These are phyloP conservation scores for Cladophialophora bantiana DNA, from an alignment of 2,329 filamentous ascomycete genomes.

Conservation along the genomic window DNA sequence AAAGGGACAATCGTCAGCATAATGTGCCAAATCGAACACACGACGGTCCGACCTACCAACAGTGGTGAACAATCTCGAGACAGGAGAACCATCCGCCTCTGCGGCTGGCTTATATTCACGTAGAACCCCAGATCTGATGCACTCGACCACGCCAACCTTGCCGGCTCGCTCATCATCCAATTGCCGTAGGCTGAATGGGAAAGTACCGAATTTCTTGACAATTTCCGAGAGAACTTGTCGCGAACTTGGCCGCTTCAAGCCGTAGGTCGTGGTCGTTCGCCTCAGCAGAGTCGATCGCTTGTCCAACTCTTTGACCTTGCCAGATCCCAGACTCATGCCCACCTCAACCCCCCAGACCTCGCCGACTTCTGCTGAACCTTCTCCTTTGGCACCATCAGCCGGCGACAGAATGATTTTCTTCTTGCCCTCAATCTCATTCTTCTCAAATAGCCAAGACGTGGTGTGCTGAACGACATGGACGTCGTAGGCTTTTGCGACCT, in stretches of 20 bases:
- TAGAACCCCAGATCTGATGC: constrained; percentile 89
- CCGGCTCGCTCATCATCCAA: constrained; percentile 95
- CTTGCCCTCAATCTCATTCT: constrained; percentile 95
- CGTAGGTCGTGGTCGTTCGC: constrained; percentile 89
- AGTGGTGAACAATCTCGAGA: constrained; percentile 87
- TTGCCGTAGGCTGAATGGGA: constrained; percentile 97
- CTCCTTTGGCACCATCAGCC: constrained; percentile 85
- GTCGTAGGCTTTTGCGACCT: constrained; percentile 87
- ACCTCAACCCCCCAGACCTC: constrained; percentile 99
- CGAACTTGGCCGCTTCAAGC: constrained; percentile 91
- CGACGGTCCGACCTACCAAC: constrained; percentile 71
- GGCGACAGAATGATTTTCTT: constrained; percentile 94
- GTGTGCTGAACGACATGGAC: constrained; percentile 97
- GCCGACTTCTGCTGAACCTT: constrained; percentile 84
- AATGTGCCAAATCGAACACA: not conserved
- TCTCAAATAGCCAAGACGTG: constrained; percentile 94
- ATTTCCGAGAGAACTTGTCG: constrained; percentile 92
- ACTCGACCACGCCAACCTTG: constrained; percentile 95
- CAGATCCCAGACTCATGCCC: constrained; percentile 85
- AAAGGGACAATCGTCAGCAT: not conserved
- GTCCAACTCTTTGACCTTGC: constrained; percentile 92
- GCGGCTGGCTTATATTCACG: constrained; percentile 96
- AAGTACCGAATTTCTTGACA: constrained; percentile 95
- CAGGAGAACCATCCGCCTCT: constrained; percentile 85
- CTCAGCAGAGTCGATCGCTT: constrained; percentile 91